Conservation (phyloP, 2,329 filamentous ascomycete species). For the Penicillium crustosum region DNA sequence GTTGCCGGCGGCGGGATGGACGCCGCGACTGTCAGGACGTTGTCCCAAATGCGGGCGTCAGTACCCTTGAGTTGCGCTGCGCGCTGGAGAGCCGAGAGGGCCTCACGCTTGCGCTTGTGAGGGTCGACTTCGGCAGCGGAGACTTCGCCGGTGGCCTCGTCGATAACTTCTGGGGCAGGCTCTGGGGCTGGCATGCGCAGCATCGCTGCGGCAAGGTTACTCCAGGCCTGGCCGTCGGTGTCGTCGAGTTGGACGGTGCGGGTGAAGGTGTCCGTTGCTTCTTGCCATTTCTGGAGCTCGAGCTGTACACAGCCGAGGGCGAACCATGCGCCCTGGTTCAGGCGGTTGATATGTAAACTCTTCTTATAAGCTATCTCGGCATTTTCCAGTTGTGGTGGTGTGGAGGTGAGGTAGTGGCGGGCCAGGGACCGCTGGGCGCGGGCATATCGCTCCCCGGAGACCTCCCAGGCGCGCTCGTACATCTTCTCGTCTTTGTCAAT, state of each 20-base stretch:
- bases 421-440: slow-evolving; percentile 86
- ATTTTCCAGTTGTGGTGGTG: slow-evolving; percentile 60
- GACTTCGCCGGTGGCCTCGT: slow-evolving; percentile 29
- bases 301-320: slow-evolving; percentile 85
- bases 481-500: slow-evolving; percentile 71
- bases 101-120: slow-evolving; percentile 66
- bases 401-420: slow-evolving; percentile 68
- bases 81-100: slow-evolving; percentile 81
- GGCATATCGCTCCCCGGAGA: slow-evolving; percentile 77
- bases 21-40: slow-evolving; percentile 82
- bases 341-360: slow-evolving; percentile 73
- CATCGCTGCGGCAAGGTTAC: slow-evolving; percentile 84
- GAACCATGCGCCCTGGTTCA: slow-evolving; percentile 85
- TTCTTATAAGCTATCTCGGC: slow-evolving; percentile 76
- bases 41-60: slow-evolving; percentile 95
- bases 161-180: slow-evolving; percentile 27
- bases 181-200: slow-evolving; percentile 52
- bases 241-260: slow-evolving; percentile 83
- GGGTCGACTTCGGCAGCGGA: slow-evolving; percentile 47
- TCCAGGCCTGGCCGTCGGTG: slow-evolving; percentile 89
- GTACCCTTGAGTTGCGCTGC: slow-evolving; percentile 80
- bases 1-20: slow-evolving; percentile 67
- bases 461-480: slow-evolving; percentile 84
- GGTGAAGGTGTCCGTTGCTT: slow-evolving; percentile 79
- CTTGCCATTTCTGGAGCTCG: slow-evolving; percentile 71